Percentiles rank a stretch among this genome's conserved stretches.
Conservation (phyloP, 83 land plant species). For the Diphasiastrum complanatum region DNA sequence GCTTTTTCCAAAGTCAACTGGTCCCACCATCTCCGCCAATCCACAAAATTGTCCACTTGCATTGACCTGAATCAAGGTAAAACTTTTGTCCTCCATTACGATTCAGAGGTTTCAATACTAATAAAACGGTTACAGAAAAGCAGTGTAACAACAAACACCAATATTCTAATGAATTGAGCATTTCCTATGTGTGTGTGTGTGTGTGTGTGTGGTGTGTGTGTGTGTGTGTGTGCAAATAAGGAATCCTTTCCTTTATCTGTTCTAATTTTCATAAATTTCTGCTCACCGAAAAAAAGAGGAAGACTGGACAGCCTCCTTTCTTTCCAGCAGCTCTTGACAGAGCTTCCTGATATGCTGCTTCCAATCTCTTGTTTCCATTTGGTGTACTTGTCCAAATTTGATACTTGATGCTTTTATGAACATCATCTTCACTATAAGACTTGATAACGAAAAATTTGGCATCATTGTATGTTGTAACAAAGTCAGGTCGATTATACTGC, state of each 20-base stretch:
- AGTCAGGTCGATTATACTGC: constrained; percentile 52
- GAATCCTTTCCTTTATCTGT: too few species aligned
- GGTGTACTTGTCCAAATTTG: constrained; percentile 75
- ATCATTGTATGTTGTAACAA: constrained; percentile 40
- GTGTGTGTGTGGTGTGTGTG: too few species aligned
- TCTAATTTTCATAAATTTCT: too few species aligned
- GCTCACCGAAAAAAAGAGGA: constrained; percentile 68
- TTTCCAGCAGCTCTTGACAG: constrained; percentile 27
- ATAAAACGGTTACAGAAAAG: too few species aligned
- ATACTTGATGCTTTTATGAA: constrained; percentile 87
- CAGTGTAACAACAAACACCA: too few species aligned
- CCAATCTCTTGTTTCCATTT: constrained; percentile 60
- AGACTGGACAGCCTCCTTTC: constrained; percentile 46
- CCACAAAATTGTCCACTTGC: constrained; percentile 90
- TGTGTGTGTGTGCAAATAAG: too few species aligned
- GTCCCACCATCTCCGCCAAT: constrained; percentile 76
- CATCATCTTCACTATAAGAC: constrained; percentile 89
- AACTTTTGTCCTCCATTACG: too few species aligned
- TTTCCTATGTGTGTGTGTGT: neutral
- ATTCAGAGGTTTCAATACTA: too few species aligned
- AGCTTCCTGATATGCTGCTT: constrained; percentile 52
- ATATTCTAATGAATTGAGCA: neutral
- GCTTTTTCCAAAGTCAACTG: constrained; percentile 70
- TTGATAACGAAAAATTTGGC: constrained; percentile 84
- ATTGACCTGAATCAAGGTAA: too few species aligned